Percentiles rank a stretch among this genome's conserved stretches.
These are phyloP conservation scores for Cercophora scortea DNA, from an alignment of 495 filamentous ascomycete species.

Conservation along the genomic window DNA sequence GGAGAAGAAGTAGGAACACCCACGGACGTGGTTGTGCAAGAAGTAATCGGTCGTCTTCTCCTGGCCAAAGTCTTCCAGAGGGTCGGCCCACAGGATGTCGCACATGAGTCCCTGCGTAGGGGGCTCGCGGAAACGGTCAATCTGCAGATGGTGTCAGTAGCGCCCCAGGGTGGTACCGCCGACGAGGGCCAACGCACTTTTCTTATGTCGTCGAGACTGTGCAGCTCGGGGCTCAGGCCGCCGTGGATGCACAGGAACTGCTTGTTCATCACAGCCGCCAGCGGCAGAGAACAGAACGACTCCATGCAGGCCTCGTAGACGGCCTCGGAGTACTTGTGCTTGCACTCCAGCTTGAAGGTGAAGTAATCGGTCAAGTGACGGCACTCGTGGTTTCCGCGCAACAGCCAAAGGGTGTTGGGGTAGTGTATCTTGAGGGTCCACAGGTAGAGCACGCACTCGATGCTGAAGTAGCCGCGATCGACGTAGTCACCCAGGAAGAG, in stretches of 20 bases:
- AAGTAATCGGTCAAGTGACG: conserved; percentile 99
- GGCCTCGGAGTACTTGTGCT: conserved; percentile 95
- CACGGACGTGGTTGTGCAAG: conserved; percentile 94
- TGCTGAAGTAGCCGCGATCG: conserved; percentile 96
- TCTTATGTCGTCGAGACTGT: conserved; percentile 90
- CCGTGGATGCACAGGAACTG: conserved; percentile 98
- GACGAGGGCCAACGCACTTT: conserved; percentile 45
- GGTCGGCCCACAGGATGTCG: conserved; percentile 97
- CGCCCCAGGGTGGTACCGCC: background rate
- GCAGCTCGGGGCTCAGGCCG: conserved; percentile 88
- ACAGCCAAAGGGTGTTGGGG: conserved; percentile 91
- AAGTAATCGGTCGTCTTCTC: conserved; percentile 97
- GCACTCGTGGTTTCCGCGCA: conserved; percentile 97
- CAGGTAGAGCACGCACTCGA: conserved; percentile 96
- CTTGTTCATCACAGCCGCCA: conserved; percentile 99
- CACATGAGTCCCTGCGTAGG: conserved; percentile 98
- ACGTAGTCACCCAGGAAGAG: conserved; percentile 98
- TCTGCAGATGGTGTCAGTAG: conserved; percentile 43
- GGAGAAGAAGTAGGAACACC: conserved; percentile 98
- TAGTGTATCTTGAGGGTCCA: conserved; percentile 99
- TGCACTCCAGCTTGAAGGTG: conserved; percentile 98
- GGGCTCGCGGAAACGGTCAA: conserved; percentile 95
- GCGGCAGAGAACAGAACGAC: conserved; percentile 87
- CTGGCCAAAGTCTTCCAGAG: conserved; percentile 97
- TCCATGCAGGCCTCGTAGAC: conserved; percentile 98